These are phyloP conservation scores for Avena eriantha DNA, from an alignment of 176 grass and related monocot genomes.

Conservation along the genomic window DNA sequence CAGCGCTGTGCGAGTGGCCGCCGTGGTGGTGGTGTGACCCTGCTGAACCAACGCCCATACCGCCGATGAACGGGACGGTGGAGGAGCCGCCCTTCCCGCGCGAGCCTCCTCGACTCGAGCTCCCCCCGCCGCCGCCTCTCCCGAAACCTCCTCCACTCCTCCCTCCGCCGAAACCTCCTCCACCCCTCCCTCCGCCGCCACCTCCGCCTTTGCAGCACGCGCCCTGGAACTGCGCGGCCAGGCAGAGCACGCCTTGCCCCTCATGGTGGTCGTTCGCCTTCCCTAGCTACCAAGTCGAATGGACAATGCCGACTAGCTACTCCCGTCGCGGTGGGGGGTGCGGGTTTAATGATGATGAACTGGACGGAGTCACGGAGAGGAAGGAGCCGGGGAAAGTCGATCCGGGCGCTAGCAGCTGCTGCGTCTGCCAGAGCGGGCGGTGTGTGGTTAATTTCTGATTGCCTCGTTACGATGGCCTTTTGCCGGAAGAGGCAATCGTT, in stretches of 20 bases:
- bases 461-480: neutral
- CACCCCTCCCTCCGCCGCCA: neutral
- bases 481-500: neutral
- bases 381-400: too few species aligned
- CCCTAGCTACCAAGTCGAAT: neutral
- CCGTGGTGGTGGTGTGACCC: neutral
- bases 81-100: too few species aligned
- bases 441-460: too few species aligned
- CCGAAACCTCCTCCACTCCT: too few species aligned
- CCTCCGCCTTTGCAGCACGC: neutral
- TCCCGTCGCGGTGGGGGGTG: neutral
- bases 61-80: neutral
- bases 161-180: too few species aligned
- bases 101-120: neutral
- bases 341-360: neutral
- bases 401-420: too few species aligned
- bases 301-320: neutral
- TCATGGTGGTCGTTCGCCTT: neutral
- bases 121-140: too few species aligned
- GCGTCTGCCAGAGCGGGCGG: too few species aligned
- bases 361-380: neutral
- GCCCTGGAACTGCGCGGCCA: neutral
- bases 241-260: neutral
- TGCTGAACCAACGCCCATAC: neutral
- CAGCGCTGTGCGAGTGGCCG: neutral